Percentiles rank a stretch among this genome's conserved stretches.
phyloP scores from a whole-genome alignment of 495 filamentous ascomycete species.

The Aspergillus indologenus region DNA sequence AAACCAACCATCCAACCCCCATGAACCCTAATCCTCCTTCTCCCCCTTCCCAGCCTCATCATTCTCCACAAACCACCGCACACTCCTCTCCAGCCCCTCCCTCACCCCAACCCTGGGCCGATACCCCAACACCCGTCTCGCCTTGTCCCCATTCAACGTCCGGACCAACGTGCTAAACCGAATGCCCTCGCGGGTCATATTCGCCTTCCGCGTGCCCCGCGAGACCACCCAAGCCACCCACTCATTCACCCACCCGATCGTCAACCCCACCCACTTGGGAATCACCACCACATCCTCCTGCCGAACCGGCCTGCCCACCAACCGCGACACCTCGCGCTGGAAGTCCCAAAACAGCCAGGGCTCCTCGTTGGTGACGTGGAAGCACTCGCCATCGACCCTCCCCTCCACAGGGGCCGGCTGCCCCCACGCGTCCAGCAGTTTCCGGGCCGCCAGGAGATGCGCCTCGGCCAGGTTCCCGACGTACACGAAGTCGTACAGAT shows the following conservation, averaged over 20 bases:
- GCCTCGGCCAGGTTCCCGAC: slow-evolving; percentile 11
- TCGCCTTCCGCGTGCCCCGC: slow-evolving; percentile 1
- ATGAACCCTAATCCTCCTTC: background rate
- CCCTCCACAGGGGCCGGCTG: background rate
- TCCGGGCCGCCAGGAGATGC: slow-evolving; percentile 6
- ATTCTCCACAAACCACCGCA: slow-evolving; percentile 12
- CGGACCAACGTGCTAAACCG: slow-evolving; percentile 9
- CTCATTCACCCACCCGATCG: slow-evolving; percentile 12
- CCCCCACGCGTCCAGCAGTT: background rate
- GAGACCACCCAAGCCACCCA: slow-evolving; percentile 9
- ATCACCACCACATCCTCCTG: slow-evolving; percentile 9
- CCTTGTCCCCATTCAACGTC: slow-evolving; percentile 9
- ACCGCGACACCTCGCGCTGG: slow-evolving; percentile 1
- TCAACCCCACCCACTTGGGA: slow-evolving; percentile 12
- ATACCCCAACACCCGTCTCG: slow-evolving; percentile 12
- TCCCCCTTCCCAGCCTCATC: background rate
- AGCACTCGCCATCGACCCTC: slow-evolving; percentile 11
- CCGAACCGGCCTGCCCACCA: background rate
- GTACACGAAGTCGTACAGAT: slow-evolving; percentile 14
- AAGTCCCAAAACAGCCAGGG: slow-evolving; percentile 18
- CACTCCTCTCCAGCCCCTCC: slow-evolving; percentile 12
- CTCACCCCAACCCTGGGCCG: slow-evolving; percentile 5
- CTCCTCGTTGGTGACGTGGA: slow-evolving; percentile 11
- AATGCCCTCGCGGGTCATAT: slow-evolving; percentile 13
- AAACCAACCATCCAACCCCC: too few relatives aligned